phyloP scores from a whole-genome alignment of 2,329 filamentous ascomycete genomes.

The Aspergillus fumigatiaffinis region DNA sequence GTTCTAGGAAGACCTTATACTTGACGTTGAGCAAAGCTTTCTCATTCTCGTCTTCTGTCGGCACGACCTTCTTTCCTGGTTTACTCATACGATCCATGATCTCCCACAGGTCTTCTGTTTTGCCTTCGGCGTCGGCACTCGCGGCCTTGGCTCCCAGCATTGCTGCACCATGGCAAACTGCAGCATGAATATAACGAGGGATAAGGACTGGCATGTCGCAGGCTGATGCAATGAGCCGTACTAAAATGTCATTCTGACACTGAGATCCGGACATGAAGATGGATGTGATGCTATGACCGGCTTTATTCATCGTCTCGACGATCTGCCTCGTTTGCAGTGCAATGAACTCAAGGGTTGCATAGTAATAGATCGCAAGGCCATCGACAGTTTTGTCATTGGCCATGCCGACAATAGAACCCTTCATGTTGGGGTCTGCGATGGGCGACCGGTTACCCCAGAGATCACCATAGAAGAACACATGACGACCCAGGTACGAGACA shows the following conservation, averaged over 20 bases:
- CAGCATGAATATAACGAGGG: constrained; percentile 88
- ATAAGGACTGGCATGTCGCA: constrained; percentile 93
- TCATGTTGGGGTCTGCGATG: constrained; percentile 89
- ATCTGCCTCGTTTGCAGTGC: constrained; percentile 96
- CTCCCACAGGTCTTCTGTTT: constrained; percentile 83
- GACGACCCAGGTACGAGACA: constrained; percentile 80
- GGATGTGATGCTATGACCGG: constrained; percentile 80
- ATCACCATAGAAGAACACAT: constrained; percentile 98
- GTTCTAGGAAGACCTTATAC: constrained; percentile 93
- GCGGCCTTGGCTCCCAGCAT: constrained; percentile 99
- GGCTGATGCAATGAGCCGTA: constrained; percentile 84
- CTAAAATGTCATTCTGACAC: constrained; percentile 91
- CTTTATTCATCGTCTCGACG: constrained; percentile 84
- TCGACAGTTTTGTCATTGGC: constrained; percentile 83
- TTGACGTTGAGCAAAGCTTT: constrained; percentile 80
- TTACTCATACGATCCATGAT: constrained; percentile 99
- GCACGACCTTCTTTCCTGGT: constrained; percentile 77
- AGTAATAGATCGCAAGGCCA: constrained; percentile 86
- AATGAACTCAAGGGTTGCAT: constrained; percentile 96
- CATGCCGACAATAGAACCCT: constrained; percentile 80
- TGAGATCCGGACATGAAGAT: constrained; percentile 99
- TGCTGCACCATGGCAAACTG: constrained; percentile 94
- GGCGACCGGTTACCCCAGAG: constrained; percentile 95
- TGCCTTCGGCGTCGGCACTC: constrained; percentile 69
- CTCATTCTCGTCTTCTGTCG: constrained; percentile 66